Evolutionary conservation across 371 early-diverging fungal species (phyloP).

Genomic region (Mycotypha africana): DNA sequence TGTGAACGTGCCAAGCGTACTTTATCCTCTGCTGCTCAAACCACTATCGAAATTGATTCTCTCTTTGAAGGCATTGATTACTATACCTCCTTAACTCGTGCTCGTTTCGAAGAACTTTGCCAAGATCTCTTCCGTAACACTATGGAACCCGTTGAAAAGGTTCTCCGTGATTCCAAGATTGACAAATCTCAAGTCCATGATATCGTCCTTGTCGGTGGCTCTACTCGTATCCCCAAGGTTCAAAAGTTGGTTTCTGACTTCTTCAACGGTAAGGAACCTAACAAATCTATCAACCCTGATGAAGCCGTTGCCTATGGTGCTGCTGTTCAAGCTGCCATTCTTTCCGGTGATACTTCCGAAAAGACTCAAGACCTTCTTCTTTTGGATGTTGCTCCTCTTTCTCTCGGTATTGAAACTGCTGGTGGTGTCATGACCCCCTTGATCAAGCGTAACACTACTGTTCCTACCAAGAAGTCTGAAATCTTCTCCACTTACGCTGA

Average conservation of each 20-base stretch:
- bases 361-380: conserved; percentile 72
- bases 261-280: conserved; percentile 89
- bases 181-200: conserved; percentile 74
- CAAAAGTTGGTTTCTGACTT: conserved; percentile 84
- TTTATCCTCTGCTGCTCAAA: conserved; percentile 68
- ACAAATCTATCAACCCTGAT: conserved; percentile 46
- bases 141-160: conserved; percentile 82
- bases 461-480: conserved; percentile 88
- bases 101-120: conserved; percentile 87
- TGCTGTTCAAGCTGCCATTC: conserved; percentile 87
- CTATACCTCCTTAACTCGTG: conserved; percentile 80
- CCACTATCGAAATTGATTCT: conserved; percentile 81
- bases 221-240: conserved; percentile 94
- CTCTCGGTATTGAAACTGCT: conserved; percentile 77
- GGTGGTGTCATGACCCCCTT: conserved; percentile 89
- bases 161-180: conserved; percentile 73
- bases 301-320: conserved; percentile 95
- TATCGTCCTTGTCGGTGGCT: conserved; percentile 91
- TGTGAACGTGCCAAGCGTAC: conserved; percentile 50
- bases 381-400: conserved; percentile 59
- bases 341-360: conserved; percentile 74
- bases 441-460: conserved; percentile 85
- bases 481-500: conserved; percentile 90
- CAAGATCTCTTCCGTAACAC: conserved; percentile 79
- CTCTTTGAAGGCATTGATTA: conserved; percentile 77